Evolutionary conservation across 345 rosid genomes (phyloP).

Genomic region (Populus simonii): DNA sequence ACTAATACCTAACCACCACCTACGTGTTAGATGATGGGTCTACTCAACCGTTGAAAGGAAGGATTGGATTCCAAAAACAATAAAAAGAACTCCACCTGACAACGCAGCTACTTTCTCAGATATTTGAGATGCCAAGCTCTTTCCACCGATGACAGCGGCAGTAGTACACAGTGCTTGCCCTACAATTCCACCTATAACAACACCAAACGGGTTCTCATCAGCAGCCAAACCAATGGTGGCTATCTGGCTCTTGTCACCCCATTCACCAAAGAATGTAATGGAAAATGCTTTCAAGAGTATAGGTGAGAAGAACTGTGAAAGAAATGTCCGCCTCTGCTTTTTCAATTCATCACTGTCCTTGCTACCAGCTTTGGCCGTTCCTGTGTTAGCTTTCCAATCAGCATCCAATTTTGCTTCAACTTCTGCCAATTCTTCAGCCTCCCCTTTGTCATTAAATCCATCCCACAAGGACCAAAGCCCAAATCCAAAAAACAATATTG

Average conservation of each 20-base stretch:
- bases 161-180: slow-evolving; percentile 88
- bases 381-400: slow-evolving; percentile 52
- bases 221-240: slow-evolving; percentile 97
- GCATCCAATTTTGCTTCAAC: slow-evolving; percentile 88
- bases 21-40: slow-evolving; percentile 6
- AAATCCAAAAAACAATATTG: slow-evolving; percentile 75
- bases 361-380: slow-evolving; percentile 40
- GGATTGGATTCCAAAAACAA: slow-evolving; percentile 85
- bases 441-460: slow-evolving; percentile 62
- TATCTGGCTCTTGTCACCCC: slow-evolving; percentile 99
- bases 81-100: slow-evolving; percentile 83
- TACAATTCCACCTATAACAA: slow-evolving; percentile 77
- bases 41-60: slow-evolving; percentile 59
- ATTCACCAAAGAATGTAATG: slow-evolving; percentile 90
- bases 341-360: slow-evolving; percentile 72
- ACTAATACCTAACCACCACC: slow-evolving; percentile 7
- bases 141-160: slow-evolving; percentile 94
- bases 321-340: slow-evolving; percentile 64
- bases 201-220: slow-evolving; percentile 86
- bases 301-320: slow-evolving; percentile 76
- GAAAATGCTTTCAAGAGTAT: slow-evolving; percentile 94
- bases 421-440: slow-evolving; percentile 76
- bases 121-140: slow-evolving; percentile 94
- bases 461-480: slow-evolving; percentile 94
- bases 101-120: slow-evolving; percentile 87